Evolutionary conservation across 306 rosid species (phyloP), one percentile per base, ranked within the genome.

Genomic region (Quercus aquifolioides): DNA sequence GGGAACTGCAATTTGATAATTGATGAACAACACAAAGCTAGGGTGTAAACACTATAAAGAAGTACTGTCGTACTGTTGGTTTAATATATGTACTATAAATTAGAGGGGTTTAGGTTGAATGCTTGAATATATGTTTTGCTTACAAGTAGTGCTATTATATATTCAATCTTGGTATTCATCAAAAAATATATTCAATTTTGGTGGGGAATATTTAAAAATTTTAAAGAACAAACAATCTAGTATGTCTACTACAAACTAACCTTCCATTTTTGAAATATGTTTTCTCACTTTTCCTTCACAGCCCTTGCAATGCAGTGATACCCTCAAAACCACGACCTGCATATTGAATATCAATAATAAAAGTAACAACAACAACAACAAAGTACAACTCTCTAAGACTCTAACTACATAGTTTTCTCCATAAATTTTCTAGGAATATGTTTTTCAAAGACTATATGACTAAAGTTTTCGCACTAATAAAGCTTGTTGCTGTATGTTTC

Each of bases 181-280:
- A 33, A 33, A 33, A 33, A 33, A 11, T 17, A 49, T 49, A 49
- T 13, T 49, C 54, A 49, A 49, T 49, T 49, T 12, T 49, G 14
- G 54, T 12, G 5, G 54, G 54, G 17, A 49, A 49, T 49, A 49
- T 49, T 12, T 49, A 49, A 49, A 49, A 49, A 49, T 11, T 49
- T 49, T 49, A 49, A 12, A 3, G 54, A 12, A 3, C 54, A 49
- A 49, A 49, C 54, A 10, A 49, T 11, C 17, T 25, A 11, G 2
- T n/a, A 21, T 13, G 8, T 56, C 69, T 41, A 35, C 52, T 54
- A 43, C 8, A 5, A 69, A 69, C 80, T 49, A 20, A 93, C 98
- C 98, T 90, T 94, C 91, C 97, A 94, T 94, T 89, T 89, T 94
- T 55, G 91, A 88, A 73, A 94, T 88, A 81, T 92, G 94, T 82